Evolutionary conservation across 352 stramenopile genomes (phyloP).

Genomic region (Aphanomyces cochlioides): DNA sequence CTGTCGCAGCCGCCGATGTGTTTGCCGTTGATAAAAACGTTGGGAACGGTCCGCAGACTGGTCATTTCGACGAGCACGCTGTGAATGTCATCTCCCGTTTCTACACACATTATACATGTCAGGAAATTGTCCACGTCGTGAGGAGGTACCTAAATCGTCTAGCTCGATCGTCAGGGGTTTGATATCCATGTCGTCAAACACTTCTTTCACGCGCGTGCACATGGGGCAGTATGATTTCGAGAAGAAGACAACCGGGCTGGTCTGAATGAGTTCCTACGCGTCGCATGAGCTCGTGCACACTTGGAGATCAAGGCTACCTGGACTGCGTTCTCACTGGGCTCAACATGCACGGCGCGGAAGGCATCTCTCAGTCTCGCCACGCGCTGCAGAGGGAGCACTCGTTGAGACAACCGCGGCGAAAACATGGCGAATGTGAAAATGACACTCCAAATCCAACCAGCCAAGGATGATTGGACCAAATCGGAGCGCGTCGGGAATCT

Average conservation of each 20-base stretch:
- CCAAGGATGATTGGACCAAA: constrained; percentile 6
- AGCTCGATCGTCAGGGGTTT: constrained; percentile 68
- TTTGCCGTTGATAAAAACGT: constrained; percentile 97
- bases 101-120: constrained; percentile 32
- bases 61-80: constrained; percentile 86
- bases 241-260: constrained; percentile 86
- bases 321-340: not conserved
- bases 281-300: not conserved
- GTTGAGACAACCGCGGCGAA: not conserved
- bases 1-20: constrained; percentile 94
- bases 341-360: not conserved
- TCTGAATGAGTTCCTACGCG: constrained; percentile 26
- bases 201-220: constrained; percentile 87
- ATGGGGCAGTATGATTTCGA: constrained; percentile 95
- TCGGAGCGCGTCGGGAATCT: not conserved
- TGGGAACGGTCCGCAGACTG: constrained; percentile 94
- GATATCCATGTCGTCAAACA: constrained; percentile 70
- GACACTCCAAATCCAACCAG: not conserved
- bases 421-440: constrained; percentile 1
- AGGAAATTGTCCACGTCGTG: not conserved
- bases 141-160: constrained; percentile 48
- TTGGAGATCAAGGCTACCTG: not conserved
- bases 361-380: not conserved
- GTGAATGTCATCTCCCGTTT: constrained; percentile 90
- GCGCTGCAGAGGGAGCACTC: not conserved